Evolutionary conservation across 805 yeast species (phyloP).

Genomic region (Starmerella stigmatis): DNA sequence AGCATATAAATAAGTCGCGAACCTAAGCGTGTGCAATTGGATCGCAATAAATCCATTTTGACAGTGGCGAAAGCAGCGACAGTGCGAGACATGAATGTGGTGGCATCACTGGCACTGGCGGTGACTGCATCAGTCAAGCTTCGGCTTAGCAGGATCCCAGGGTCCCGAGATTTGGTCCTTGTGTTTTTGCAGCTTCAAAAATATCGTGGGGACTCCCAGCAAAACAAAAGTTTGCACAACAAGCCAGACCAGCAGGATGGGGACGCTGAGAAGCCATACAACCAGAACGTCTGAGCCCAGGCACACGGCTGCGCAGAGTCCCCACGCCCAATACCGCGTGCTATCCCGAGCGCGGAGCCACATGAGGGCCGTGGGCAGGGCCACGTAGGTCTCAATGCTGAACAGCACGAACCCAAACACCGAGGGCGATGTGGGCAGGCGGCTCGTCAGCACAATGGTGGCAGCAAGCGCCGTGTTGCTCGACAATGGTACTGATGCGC

Average conservation of each 20-base stretch:
- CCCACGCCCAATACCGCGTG: constrained; percentile 24
- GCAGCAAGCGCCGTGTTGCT: constrained; percentile 77
- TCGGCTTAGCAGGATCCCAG: constrained; percentile 81
- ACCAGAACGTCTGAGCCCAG: constrained; percentile 21
- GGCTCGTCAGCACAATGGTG: constrained; percentile 82
- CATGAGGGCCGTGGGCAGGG: constrained; percentile 60
- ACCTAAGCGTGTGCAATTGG: no score
- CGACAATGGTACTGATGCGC: constrained; percentile 51
- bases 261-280: constrained; percentile 28
- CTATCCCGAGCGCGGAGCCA: constrained; percentile 40
- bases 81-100: no score
- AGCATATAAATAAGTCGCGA: no score
- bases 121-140: no score
- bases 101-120: no score
- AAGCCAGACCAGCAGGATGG: constrained; percentile 42
- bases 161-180: constrained; percentile 84
- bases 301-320: constrained; percentile 23
- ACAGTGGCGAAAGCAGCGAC: no score
- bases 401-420: constrained; percentile 78
- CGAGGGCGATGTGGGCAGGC: constrained; percentile 58
- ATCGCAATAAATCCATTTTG: no score
- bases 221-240: constrained; percentile 39
- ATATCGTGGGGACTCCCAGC: constrained; percentile 57
- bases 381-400: constrained; percentile 57
- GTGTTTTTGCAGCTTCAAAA: constrained; percentile 60